phyloP scores from a whole-genome alignment of 2,329 filamentous ascomycete genomes.

The Xylariaceae sp. region DNA sequence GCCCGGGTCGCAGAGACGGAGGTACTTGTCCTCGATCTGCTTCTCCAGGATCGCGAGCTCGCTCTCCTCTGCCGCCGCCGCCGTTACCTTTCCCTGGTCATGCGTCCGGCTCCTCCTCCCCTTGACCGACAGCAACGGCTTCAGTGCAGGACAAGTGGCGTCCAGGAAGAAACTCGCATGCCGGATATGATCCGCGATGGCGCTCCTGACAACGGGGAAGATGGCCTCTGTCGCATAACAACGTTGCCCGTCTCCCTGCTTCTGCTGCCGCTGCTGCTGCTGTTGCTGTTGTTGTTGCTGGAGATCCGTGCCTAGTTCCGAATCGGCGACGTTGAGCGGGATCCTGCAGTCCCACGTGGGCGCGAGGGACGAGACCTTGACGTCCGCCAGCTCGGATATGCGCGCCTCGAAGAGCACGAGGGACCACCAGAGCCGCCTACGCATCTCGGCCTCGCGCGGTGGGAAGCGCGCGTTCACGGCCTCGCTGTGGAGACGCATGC shows the following conservation, averaged over 20 bases:
- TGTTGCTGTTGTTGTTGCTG: constrained; percentile 34
- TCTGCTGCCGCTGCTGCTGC: constrained; percentile 24
- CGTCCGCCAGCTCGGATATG: constrained; percentile 45
- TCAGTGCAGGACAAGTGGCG: constrained; percentile 30
- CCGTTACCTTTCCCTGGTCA: constrained; percentile 10
- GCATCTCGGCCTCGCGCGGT: constrained; percentile 51
- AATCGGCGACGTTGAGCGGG: constrained; percentile 42
- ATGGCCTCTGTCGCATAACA: constrained; percentile 41
- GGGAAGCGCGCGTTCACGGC: constrained; percentile 21
- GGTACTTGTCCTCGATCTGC: constrained; percentile 41
- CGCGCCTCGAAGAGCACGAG: constrained; percentile 52
- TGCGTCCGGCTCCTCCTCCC: too few species aligned
- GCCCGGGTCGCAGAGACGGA: constrained; percentile 35
- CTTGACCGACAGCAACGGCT: too few species aligned
- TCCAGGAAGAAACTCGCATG: constrained; percentile 32
- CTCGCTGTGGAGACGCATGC: constrained; percentile 52
- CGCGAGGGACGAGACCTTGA: constrained; percentile 24
- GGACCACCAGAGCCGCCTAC: constrained; percentile 58
- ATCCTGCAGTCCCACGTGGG: constrained; percentile 39
- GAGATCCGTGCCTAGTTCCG: too few species aligned
- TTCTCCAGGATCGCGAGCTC: constrained; percentile 34
- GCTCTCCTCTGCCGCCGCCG: not conserved
- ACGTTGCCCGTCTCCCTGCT: too few species aligned
- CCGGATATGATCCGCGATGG: constrained; percentile 36
- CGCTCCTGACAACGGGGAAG: constrained; percentile 36